These are phyloP conservation scores for Niveomyces coronatus DNA, from an alignment of 2,329 filamentous ascomycete species.

Conservation along the genomic window DNA sequence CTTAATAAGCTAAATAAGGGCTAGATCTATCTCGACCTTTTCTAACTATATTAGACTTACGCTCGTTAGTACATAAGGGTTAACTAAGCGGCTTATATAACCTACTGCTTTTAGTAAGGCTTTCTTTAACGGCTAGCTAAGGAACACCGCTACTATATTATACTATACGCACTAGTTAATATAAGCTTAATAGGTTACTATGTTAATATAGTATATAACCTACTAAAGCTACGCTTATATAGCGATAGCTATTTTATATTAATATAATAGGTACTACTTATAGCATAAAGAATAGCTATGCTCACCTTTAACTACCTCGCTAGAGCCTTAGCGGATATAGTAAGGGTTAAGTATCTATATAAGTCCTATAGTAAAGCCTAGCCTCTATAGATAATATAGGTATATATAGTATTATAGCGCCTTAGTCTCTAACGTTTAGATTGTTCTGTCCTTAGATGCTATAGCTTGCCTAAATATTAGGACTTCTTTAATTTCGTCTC, in stretches of 20 bases:
- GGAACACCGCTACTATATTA: neutral
- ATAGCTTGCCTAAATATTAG: neutral
- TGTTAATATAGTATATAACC: neutral
- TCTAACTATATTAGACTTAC: neutral
- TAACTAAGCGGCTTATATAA: neutral
- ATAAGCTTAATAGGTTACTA: neutral
- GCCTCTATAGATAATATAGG: conserved; percentile 3
- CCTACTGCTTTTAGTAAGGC: neutral
- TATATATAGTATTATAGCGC: conserved; percentile 1
- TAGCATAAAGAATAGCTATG: too few species aligned
- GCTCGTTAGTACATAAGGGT: neutral
- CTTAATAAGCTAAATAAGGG: neutral
- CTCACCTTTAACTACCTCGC: conserved; percentile 2
- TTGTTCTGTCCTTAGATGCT: neutral
- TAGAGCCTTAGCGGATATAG: neutral
- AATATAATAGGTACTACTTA: too few species aligned
- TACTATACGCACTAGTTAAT: neutral
- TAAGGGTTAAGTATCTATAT: conserved; percentile 3
- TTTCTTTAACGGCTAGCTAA: neutral
- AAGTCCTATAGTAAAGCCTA: neutral
- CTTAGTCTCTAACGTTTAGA: neutral
- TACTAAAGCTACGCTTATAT: neutral
- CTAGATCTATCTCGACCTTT: neutral
- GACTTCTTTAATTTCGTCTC: neutral
- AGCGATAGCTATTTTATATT: neutral